phyloP scores from a whole-genome alignment of 345 rosid species.

The Gossypium arboreum region DNA sequence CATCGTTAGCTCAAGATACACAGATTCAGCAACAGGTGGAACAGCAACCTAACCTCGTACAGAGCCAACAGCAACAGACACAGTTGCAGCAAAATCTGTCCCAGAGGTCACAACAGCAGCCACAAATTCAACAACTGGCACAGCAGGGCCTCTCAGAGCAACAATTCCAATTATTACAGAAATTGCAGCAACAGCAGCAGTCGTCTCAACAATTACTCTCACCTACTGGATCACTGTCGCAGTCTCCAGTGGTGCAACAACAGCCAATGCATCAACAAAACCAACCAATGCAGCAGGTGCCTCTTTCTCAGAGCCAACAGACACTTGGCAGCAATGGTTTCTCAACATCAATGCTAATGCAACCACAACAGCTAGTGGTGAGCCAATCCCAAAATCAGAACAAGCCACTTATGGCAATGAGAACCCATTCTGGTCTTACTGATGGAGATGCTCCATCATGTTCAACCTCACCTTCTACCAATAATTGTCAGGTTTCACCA shows the following conservation, averaged over 20 bases:
- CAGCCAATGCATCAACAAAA: conserved; percentile 47
- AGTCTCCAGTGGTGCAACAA: conserved; percentile 69
- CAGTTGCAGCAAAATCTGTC: conserved; percentile 52
- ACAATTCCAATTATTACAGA: conserved; percentile 69
- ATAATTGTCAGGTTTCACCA: conserved; percentile 71
- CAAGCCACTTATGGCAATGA: conserved; percentile 43
- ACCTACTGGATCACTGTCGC: conserved; percentile 54
- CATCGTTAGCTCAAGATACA: conserved; percentile 54
- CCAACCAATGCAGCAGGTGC: conserved; percentile 44
- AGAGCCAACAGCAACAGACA: conserved; percentile 63
- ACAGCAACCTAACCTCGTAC: conserved; percentile 53
- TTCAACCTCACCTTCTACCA: conserved; percentile 93
- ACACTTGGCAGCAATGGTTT: conserved; percentile 51
- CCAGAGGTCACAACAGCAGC: conserved; percentile 56
- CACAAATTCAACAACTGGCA: conserved; percentile 52
- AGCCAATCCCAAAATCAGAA: conserved; percentile 57
- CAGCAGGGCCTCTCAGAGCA: conserved; percentile 76
- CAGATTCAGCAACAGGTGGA: conserved; percentile 61
- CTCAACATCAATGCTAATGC: conserved; percentile 50
- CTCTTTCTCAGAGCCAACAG: conserved; percentile 58
- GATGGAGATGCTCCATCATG: conserved; percentile 96
- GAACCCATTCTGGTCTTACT: conserved; percentile 62
- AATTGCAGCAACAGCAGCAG: conserved; percentile 56
- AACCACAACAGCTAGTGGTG: conserved; percentile 49
- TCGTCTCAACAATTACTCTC: conserved; percentile 57